Evolutionary conservation across 2,329 filamentous ascomycete species (phyloP), one percentile per base, ranked within the genome.

Genomic region (Metarhizium guizhouense): DNA sequence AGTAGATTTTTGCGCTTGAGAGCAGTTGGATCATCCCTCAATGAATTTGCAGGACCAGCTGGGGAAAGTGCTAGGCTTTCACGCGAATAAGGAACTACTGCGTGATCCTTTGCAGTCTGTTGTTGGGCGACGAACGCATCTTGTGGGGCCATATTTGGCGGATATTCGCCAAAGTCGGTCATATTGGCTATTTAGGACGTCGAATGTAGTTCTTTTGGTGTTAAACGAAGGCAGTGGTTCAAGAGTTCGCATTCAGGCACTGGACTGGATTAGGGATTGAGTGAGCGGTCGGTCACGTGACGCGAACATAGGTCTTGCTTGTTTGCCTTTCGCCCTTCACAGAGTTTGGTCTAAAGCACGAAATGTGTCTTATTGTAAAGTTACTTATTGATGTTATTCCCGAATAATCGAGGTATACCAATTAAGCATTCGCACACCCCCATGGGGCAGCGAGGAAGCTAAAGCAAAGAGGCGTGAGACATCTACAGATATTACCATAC

Each of bases 1-100:
- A 89, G 79, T 1, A 92, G 79, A 59, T 91, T 93, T 67, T 92
- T 93, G 58, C 88, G 84, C 72, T 92, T 93, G 57, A 84, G 68
- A 1, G 73, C 71, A 51, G 75, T 81, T 20, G 77, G 71, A 32
- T 84, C 79, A 61, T 85, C 78, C 67, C 83, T 85, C 71, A 89
- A 93, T 1, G 89, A 89, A 65, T 93, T 93, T 29, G 79, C 73
- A 40, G 89, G 89, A 0, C 89, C 89, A 57, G 85, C 72, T 8
- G 76, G 73, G 1, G 86, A 82, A 57, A 84, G 80, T 50, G 83
- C 79, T 45, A 93, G 76, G 64, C 89, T 85, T 62, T 88, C 84
- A 62, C 86, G 87, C n/a, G 85, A 85, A 67, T 86, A 86, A 34
- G 77, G 76, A 7, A 82, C 79, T 29, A 85, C 80, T 20, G 80